Conservation (phyloP, 345 rosid species). For the Salix udensis region DNA sequence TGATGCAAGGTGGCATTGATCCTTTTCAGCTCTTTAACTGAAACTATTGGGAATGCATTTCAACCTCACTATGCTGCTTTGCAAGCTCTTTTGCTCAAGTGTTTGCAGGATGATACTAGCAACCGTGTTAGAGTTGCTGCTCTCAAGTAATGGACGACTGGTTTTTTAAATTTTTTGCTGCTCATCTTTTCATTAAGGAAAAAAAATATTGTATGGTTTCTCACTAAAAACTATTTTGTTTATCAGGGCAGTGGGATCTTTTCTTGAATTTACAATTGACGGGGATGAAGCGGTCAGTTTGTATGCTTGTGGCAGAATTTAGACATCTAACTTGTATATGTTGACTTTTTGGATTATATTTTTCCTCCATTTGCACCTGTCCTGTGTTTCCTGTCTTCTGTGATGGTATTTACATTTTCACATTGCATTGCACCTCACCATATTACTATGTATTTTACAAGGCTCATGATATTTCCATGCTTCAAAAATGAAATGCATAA, state of each 20-base stretch:
- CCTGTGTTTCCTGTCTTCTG: neutral
- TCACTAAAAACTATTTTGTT: constrained; percentile 16
- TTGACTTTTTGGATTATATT: neutral
- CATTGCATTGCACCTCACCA: neutral
- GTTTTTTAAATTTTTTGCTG: constrained; percentile 1
- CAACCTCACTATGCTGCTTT: constrained; percentile 79
- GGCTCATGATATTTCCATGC: neutral
- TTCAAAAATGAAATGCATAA: neutral
- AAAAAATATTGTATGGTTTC: neutral
- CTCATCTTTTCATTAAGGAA: constrained; percentile 3
- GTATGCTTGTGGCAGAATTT: neutral
- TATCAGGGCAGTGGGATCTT: constrained; percentile 95
- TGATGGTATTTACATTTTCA: neutral
- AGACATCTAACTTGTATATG: neutral
- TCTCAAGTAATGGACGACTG: constrained; percentile 62
- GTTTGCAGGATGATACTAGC: constrained; percentile 88
- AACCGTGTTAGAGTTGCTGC: constrained; percentile 95
- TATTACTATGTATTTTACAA: neutral
- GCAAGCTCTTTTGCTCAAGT: constrained; percentile 89
- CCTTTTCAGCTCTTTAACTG: constrained; percentile 96
- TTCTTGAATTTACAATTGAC: constrained; percentile 80
- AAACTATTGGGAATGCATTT: constrained; percentile 87
- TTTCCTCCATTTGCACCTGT: neutral
- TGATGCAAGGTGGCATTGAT: constrained; percentile 78
- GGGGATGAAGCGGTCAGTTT: constrained; percentile 81